Base-by-base conservation (phyloP, 768 basidiomycete species). In the Serendipita sp. region DNA sequence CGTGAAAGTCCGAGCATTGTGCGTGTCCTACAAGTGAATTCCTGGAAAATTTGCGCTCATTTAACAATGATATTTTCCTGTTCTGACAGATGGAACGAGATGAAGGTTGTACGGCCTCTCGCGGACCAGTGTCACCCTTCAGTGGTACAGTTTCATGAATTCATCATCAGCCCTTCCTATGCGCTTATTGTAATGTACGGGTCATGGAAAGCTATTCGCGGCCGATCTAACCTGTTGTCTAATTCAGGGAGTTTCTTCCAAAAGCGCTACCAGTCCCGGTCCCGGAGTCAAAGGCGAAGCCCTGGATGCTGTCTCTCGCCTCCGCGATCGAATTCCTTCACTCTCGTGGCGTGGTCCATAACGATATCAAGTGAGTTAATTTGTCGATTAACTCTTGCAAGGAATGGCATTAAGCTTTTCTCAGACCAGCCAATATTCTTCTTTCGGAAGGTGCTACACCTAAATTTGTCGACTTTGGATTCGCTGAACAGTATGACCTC, bases 381-480 rank as follows among this genome's bases (percentile, higher is more conserved):
- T 63, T 3, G 66, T 45, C 44, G 40, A 64, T 63, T 18, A 15
- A 34, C n/a, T 13, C 52, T 16, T 52, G 10, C 13, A n/a, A 62
- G n/a, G n/a, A 23, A 53, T 37, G 1, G 46, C 16, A 36, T 48
- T 40, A 37, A 5, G 23, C 50, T 45, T 62, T 40, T 33, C 63
- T 6, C 67, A 94, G 91, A 69, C 92, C 92, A 0, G 90, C 92
- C 15, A 99, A 99, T 70, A 91, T 99, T 68, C 80, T 99, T 1
- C 78, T 99, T 52, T 88, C 88, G 0, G 74, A 76, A 63, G 79
- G 84, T 67, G 85, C 86, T 69, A 76, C 92, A 1, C 91, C 92
- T 0, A 87, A 96, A 2, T 81, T 98, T 2, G 87, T 96, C 43
- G 96, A 98, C 73, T 99, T 96, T 70, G 95, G 96, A 1, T 99